Evolutionary conservation across 2,329 filamentous ascomycete species (phyloP).

Genomic region (Triangularia verruculosa): DNA sequence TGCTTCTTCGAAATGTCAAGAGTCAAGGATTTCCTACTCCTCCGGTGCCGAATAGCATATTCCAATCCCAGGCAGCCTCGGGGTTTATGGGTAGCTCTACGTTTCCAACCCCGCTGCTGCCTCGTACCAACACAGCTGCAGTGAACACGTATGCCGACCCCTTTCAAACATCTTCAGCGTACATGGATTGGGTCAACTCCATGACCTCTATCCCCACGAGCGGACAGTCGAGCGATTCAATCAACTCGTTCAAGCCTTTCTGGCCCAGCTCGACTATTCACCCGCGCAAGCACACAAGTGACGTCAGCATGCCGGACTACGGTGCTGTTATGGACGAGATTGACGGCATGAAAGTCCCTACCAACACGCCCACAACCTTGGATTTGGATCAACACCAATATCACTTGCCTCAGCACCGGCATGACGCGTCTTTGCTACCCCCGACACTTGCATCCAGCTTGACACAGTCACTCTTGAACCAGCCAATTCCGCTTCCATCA

Average conservation of each 20-base stretch:
- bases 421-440: conserved; percentile 30
- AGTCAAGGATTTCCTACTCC: conserved; percentile 14
- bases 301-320: conserved; percentile 45
- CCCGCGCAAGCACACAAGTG: conserved; percentile 33
- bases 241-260: not conserved
- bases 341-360: conserved; percentile 37
- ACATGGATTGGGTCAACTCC: conserved; percentile 27
- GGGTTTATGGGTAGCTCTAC: conserved; percentile 10
- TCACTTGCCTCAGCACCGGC: conserved; percentile 10
- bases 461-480: conserved; percentile 48
- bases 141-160: conserved; percentile 29
- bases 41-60: not conserved
- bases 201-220: conserved; percentile 15
- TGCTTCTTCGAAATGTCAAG: conserved; percentile 21
- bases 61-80: conserved; percentile 7
- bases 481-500: conserved; percentile 41
- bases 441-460: conserved; percentile 43
- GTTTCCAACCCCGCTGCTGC: conserved; percentile 23
- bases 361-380: conserved; percentile 41
- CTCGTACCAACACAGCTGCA: conserved; percentile 12
- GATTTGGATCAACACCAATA: conserved; percentile 6
- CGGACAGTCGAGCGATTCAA: conserved; percentile 1
- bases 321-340: not conserved
- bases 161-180: conserved; percentile 27
- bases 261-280: not conserved